These are phyloP conservation scores for Ziziphus jujuba DNA, from an alignment of 306 rosid genomes.

Conservation along the genomic window DNA sequence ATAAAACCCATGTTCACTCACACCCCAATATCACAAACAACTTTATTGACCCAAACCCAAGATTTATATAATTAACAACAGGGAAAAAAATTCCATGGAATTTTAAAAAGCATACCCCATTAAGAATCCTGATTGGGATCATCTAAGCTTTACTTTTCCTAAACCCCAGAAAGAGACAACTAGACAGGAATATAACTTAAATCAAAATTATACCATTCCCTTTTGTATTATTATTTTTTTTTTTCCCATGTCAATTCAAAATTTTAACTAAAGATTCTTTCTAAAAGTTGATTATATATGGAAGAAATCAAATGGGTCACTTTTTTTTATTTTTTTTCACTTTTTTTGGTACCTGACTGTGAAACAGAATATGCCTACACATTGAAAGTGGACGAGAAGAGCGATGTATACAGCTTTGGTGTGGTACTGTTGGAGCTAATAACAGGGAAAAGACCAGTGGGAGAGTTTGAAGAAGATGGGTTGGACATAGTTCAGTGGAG, in stretches of 20 bases:
- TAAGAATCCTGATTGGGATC: slow-evolving; percentile 36
- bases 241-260: slow-evolving; percentile 4
- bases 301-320: neutral
- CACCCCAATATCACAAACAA: slow-evolving; percentile 29
- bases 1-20: slow-evolving; percentile 33
- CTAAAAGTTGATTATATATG: too few relatives aligned
- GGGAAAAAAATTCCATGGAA: slow-evolving; percentile 36
- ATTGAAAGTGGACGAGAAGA: slow-evolving; percentile 76
- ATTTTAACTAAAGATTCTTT: too few relatives aligned
- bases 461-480: slow-evolving; percentile 85
- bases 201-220: slow-evolving; percentile 13
- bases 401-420: slow-evolving; percentile 88
- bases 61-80: slow-evolving; percentile 24
- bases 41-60: slow-evolving; percentile 39
- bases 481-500: slow-evolving; percentile 89
- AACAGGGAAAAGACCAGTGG: slow-evolving; percentile 74
- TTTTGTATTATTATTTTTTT: slow-evolving; percentile 14
- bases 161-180: slow-evolving; percentile 52
- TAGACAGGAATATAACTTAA: slow-evolving; percentile 8
- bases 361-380: slow-evolving; percentile 90
- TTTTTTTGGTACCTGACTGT: neutral
- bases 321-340: too few relatives aligned
- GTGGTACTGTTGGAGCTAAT: slow-evolving; percentile 77
- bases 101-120: slow-evolving; percentile 19
- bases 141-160: slow-evolving; percentile 55